Evolutionary conservation across 2,329 filamentous ascomycete species (phyloP), one percentile per base, ranked within the genome.

Genomic region (Fulvia fulva): DNA sequence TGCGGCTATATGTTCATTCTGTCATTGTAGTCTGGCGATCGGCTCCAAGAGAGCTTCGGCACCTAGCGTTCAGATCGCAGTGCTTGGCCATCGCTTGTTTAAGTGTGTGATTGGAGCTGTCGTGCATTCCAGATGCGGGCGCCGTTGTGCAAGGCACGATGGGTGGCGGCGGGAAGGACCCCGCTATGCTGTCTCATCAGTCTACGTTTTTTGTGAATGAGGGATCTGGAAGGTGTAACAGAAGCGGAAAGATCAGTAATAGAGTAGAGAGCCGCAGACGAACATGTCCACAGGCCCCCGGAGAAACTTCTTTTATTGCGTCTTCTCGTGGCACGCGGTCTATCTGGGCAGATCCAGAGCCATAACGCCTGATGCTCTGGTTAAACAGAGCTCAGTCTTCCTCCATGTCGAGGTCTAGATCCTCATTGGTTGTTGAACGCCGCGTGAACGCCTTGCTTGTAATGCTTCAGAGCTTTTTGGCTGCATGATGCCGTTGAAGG

Each of bases 361-460:
- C 47, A 50, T 19, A 28, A 11, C 47, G 47, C 25, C 47, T 50
- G 11, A 32, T 21, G 26, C 47, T 50, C 47, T 50, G 47, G 47
- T 50, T 50, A 50, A 50, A 50, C 47, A 50, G 47, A 50, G 47
- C 47, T 50, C 25, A 50, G 26, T 16, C 11, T 32, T 19, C 23
- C 47, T 21, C 26, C 47, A 12, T 26, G 47, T 28, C 47, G 47
- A 50, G 47, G 47, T 51, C 52, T 46, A 44, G 26, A 50, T 55
- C 54, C 57, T 59, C 47, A 41, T 50, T 50, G 21, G 25, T 61
- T 63, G 63, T 65, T 65, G 63, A 65, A 65, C 63, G 63, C 63
- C 63, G 51, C 63, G 62, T 41, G 37, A 41, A 41, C 64, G 64
- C 64, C 64, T 56, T 56, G 62, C 64, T 63, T 63, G 37, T 41